Evolutionary conservation across 2,329 filamentous ascomycete species (phyloP).

Genomic region (Chrysosporium keratinophilum): DNA sequence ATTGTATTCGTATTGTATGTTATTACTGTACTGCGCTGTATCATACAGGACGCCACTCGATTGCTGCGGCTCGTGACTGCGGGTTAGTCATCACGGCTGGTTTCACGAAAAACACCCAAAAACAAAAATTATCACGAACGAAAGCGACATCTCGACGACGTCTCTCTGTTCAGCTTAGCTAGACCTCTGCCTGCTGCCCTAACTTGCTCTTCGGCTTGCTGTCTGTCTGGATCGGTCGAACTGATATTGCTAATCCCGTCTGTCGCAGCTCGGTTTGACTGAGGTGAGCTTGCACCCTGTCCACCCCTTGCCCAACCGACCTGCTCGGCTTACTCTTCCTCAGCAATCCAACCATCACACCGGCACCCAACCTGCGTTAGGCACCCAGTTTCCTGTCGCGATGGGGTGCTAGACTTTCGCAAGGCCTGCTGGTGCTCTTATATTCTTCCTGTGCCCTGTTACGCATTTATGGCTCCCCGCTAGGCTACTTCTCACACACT

Average conservation of each 20-base stretch:
- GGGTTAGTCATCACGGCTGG: slow-evolving; percentile 5
- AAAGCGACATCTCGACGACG: not conserved
- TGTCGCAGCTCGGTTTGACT: not conserved
- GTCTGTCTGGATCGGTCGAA: not conserved
- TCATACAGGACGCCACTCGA: not conserved
- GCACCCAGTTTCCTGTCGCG: not conserved
- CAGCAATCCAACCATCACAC: not conserved
- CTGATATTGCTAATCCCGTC: not conserved
- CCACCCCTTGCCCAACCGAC: not conserved
- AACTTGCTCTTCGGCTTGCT: not conserved
- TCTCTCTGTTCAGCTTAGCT: not conserved
- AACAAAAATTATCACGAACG: slow-evolving; percentile 2
- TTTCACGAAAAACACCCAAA: slow-evolving; percentile 9
- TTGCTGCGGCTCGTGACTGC: slow-evolving; percentile 4
- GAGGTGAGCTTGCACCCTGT: not conserved
- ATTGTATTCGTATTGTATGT: not conserved
- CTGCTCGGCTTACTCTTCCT: slow-evolving; percentile 3
- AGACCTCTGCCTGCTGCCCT: not conserved
- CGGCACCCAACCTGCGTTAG: not conserved
- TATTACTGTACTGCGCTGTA: not conserved
- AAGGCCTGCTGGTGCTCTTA: not conserved
- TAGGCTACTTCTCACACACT: not conserved
- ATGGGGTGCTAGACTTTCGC: slow-evolving; percentile 3
- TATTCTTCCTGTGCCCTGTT: not conserved
- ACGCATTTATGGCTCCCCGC: slow-evolving; percentile 9